A percentile compares a stretch with the other conserved stretches of the same genome.
These are phyloP conservation scores for Paralagenidium karlingii DNA, from an alignment of 352 stramenopile species.

Conservation along the genomic window DNA sequence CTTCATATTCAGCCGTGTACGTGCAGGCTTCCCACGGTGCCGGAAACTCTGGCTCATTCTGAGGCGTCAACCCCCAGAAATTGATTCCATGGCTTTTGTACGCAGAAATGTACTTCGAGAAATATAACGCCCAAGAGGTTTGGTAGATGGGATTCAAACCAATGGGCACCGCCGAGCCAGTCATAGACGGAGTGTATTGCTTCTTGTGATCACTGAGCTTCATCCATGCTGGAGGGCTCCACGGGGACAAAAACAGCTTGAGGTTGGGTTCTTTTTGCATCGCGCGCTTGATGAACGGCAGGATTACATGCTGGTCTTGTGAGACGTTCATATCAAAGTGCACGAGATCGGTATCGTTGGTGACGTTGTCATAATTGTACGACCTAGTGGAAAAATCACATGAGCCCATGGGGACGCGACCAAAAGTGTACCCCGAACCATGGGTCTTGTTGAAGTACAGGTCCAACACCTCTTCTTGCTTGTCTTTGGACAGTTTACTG, in stretches of 20 bases:
- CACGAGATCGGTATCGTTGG: slow-evolving; percentile 43
- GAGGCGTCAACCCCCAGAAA: slow-evolving; percentile 84
- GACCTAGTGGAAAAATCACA: slow-evolving; percentile 78
- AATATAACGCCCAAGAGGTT: slow-evolving; percentile 80
- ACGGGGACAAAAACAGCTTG: slow-evolving; percentile 80
- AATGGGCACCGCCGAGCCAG: slow-evolving; percentile 33
- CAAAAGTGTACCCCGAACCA: slow-evolving; percentile 79
- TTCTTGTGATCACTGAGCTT: slow-evolving; percentile 18
- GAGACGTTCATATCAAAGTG: slow-evolving; percentile 71
- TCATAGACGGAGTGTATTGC: slow-evolving; percentile 48
- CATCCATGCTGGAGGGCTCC: slow-evolving; percentile 87
- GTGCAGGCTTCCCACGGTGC: slow-evolving; percentile 63
- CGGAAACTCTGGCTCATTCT: slow-evolving; percentile 83
- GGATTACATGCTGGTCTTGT: slow-evolving; percentile 68
- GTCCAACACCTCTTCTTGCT: slow-evolving; percentile 76
- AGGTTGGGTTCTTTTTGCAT: slow-evolving; percentile 46
- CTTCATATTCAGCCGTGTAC: slow-evolving; percentile 38
- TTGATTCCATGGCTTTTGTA: slow-evolving; percentile 76
- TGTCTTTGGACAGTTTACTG: slow-evolving; percentile 46
- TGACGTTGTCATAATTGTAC: slow-evolving; percentile 83
- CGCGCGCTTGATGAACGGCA: slow-evolving; percentile 76
- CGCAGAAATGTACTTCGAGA: slow-evolving; percentile 85
- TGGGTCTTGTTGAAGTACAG: slow-evolving; percentile 79
- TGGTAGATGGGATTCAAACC: slow-evolving; percentile 38
- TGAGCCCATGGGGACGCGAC: slow-evolving; percentile 85